These are phyloP conservation scores for Coelastrella sp. DNA, from an alignment of 139 green algal genomes.

Conservation along the genomic window DNA sequence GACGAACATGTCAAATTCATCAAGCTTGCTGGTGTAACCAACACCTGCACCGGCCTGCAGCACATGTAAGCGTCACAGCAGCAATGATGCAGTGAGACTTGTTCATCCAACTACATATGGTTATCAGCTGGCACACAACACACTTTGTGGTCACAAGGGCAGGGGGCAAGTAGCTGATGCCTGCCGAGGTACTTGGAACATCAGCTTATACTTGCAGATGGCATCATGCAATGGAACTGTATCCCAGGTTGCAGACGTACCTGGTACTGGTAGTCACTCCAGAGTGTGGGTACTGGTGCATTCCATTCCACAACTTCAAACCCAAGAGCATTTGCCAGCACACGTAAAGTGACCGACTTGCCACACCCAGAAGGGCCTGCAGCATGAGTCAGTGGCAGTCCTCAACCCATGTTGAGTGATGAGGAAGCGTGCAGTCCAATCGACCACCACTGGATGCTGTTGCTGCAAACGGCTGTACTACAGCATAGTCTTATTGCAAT, in stretches of 20 bases:
- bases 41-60: constrained; percentile 36
- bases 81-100: no score
- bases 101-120: not conserved
- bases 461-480: no score
- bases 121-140: no score
- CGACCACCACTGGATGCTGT: no score
- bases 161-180: no score
- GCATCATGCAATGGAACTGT: no score
- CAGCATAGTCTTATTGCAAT: no score
- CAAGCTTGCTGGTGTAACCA: constrained; percentile 79
- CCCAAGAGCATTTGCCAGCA: constrained; percentile 66
- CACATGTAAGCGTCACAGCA: no score
- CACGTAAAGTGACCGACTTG: constrained; percentile 72
- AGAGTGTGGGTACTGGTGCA: constrained; percentile 71
- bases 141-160: no score
- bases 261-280: constrained; percentile 73
- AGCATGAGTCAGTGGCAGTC: not conserved
- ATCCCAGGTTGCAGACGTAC: not conserved
- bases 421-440: not conserved
- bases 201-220: no score
- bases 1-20: constrained; percentile 85
- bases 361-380: constrained; percentile 81
- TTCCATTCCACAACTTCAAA: constrained; percentile 82
- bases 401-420: no score
- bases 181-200: no score